Conservation (phyloP, 768 basidiomycete species). For the Flagelloscypha sp. region DNA sequence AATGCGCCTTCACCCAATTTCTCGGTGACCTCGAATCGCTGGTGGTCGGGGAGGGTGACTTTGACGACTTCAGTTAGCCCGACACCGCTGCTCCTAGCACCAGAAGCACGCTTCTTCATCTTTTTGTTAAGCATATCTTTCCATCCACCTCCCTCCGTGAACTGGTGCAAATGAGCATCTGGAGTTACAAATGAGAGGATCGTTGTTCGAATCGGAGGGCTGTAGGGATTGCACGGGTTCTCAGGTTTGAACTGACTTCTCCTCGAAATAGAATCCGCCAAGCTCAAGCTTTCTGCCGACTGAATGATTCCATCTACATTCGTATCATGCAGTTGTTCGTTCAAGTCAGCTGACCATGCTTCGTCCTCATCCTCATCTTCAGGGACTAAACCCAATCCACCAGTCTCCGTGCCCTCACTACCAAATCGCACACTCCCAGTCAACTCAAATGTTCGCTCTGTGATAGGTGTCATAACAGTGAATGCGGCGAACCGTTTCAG, state of each 20-base stretch:
- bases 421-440: constrained; percentile 49
- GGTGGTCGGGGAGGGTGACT: constrained; percentile 42
- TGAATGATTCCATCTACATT: constrained; percentile 24
- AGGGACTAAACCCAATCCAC: constrained; percentile 12
- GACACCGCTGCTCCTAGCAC: constrained; percentile 24
- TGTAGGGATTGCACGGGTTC: constrained; percentile 87
- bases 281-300: constrained; percentile 17
- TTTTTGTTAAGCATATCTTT: constrained; percentile 28
- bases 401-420: constrained; percentile 32
- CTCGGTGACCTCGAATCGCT: constrained; percentile 61
- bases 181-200: constrained; percentile 57
- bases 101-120: constrained; percentile 34
- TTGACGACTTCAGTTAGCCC: constrained; percentile 25
- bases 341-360: constrained; percentile 18
- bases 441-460: constrained; percentile 87
- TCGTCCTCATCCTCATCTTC: constrained; percentile 18
- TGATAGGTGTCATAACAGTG: constrained; percentile 96
- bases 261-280: constrained; percentile 31
- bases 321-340: constrained; percentile 25
- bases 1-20: constrained; percentile 98
- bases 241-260: constrained; percentile 61
- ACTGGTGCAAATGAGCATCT: constrained; percentile 65
- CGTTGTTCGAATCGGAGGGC: constrained; percentile 50
- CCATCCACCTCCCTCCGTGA: constrained; percentile 33
- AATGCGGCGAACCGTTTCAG: constrained; percentile 74